Percentiles rank a stretch among this genome's conserved stretches.
phyloP scores from a whole-genome alignment of 352 stramenopile species.

The Halophytophthora polymorphica region DNA sequence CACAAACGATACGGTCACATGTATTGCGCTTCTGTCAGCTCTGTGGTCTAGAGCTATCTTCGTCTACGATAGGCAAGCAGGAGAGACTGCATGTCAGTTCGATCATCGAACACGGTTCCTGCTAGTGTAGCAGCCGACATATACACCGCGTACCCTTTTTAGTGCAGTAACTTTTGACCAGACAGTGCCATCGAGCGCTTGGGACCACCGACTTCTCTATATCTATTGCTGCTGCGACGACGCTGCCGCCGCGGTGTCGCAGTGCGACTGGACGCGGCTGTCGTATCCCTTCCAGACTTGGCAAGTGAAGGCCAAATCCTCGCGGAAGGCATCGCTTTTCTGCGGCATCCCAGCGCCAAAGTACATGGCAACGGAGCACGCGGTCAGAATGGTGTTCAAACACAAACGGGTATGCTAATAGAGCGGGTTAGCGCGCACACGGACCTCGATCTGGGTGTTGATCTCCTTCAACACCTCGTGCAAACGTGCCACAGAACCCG shows the following conservation, averaged over 20 bases:
- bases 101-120: too few species aligned
- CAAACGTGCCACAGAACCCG: constrained; percentile 67
- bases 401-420: neutral
- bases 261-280: constrained; percentile 76
- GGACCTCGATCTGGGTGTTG: constrained; percentile 80
- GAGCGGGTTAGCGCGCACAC: neutral
- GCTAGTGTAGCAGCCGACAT: too few species aligned
- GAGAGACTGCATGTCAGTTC: too few species aligned
- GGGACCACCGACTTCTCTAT: too few species aligned
- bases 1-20: too few species aligned
- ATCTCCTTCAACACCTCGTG: constrained; percentile 86
- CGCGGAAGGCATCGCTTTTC: constrained; percentile 77
- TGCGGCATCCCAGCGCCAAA: constrained; percentile 13
- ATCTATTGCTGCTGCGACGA: neutral
- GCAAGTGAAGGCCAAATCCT: constrained; percentile 68
- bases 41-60: too few species aligned
- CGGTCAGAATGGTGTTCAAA: too few species aligned
- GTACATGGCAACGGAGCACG: neutral
- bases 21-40: too few species aligned
- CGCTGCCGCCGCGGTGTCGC: constrained; percentile 22
- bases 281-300: constrained; percentile 86
- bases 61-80: too few species aligned
- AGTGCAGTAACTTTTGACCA: neutral
- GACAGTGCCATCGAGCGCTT: neutral
- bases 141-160: too few species aligned